Base-by-base conservation (phyloP, 306 rosid genomes). In the Herpetospermum pedunculosum region DNA sequence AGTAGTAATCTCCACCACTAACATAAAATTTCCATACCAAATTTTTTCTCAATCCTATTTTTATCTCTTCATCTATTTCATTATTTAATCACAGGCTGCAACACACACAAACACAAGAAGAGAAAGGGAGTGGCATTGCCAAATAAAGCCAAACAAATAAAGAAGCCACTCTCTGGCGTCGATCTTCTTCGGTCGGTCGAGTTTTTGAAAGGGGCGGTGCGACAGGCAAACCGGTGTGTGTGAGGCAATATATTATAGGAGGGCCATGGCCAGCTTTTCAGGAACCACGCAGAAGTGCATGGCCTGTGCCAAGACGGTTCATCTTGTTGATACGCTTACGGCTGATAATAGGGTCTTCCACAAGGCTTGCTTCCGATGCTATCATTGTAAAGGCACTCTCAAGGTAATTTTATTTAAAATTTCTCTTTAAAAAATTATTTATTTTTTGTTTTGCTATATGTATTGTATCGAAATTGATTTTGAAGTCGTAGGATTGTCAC, bases 301-400 rank as follows among this genome's bases (percentile, higher is more conserved):
- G 55, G 86, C 89, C 2, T 92, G 96, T 43, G 75, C 77, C 11
- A 90, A 90, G 84, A 90, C 97, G 0, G 98, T 88, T 8, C 87
- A 90, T 72, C 83, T 83, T 19, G 96, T 90, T 15, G 98, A 92
- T 44, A 81, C 84, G 86, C 46, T 90, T 21, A 55, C 90, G 0
- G 85, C 92, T 16, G 97, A 88, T 75, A 77, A 84, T 60, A 85
- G 92, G 28, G 19, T 79, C 29, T 92, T 47, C 73, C 98, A 92
- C 43, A 92, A 87, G 81, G 89, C 92, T 70, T 90, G 96, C 86
- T 92, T 92, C 85, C 79, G 93, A 76, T 92, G 98, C 89, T 87
- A 87, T 86, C 98, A 92, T 76, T 92, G 97, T 87, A 77, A 50
- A 28, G 83, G 41, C 30, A 90, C 96, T 83, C 97, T 92, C 35